Percentiles rank a stretch among this genome's conserved stretches.
These are phyloP conservation scores for Arabis alpina DNA, from an alignment of 345 rosid genomes.

Conservation along the genomic window DNA sequence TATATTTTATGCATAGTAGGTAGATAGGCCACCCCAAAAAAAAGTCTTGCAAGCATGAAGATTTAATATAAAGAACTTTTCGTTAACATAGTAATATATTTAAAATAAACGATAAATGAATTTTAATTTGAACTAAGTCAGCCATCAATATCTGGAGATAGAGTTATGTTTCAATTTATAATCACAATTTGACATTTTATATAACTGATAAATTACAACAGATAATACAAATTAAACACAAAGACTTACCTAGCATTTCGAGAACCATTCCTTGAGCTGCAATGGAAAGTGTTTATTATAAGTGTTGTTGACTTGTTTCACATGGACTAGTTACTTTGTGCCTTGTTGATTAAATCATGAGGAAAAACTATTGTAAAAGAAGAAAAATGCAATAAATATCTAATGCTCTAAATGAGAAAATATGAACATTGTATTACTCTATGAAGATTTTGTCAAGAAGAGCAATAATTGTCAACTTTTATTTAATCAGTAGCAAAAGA, in stretches of 20 bases:
- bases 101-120: neutral
- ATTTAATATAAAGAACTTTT: slow-evolving; percentile 21
- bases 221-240: too few relatives aligned
- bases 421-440: neutral
- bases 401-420: neutral
- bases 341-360: neutral
- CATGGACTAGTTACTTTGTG: neutral
- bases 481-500: slow-evolving; percentile 10
- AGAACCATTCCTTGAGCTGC: too few relatives aligned
- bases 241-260: too few relatives aligned
- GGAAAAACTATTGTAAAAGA: neutral
- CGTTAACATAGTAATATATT: neutral
- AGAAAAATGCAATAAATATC: neutral
- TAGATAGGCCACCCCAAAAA: slow-evolving; percentile 26
- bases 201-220: neutral
- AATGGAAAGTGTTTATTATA: too few relatives aligned
- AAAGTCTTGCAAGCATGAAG: slow-evolving; percentile 25
- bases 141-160: slow-evolving; percentile 25
- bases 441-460: slow-evolving; percentile 4
- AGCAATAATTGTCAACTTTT: neutral
- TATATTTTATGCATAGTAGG: slow-evolving; percentile 38
- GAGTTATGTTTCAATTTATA: slow-evolving; percentile 18
- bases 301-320: too few relatives aligned
- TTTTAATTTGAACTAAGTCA: slow-evolving; percentile 24
- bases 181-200: slow-evolving; percentile 26